Conservation (phyloP, 179 eudicot genomes). For the Silene vulgaris region DNA sequence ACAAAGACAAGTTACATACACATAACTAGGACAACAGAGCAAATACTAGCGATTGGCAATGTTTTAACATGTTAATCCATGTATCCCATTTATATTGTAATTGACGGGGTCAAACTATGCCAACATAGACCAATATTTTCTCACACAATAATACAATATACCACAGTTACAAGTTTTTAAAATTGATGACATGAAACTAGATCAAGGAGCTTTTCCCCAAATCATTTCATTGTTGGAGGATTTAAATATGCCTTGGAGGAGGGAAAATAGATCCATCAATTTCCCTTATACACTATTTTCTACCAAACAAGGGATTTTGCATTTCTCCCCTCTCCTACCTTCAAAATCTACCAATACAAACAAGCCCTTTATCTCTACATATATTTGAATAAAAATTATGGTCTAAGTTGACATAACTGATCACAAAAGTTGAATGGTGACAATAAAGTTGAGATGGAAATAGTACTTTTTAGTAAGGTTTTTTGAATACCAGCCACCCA, state of each 20-base stretch:
- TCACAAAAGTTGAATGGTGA: too few relatives aligned
- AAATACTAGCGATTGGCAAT: background rate
- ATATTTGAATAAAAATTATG: background rate
- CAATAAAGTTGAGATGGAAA: background rate
- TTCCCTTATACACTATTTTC: background rate
- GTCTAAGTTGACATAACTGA: background rate
- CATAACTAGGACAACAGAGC: background rate
- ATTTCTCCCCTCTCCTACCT: background rate
- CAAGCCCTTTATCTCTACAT: background rate
- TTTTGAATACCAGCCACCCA: background rate
- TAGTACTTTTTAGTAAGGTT: background rate
- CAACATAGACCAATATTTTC: too few relatives aligned
- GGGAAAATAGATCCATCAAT: background rate
- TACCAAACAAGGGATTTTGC: background rate
- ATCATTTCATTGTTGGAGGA: background rate
- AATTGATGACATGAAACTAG: too few relatives aligned
- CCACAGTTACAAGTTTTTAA: too few relatives aligned
- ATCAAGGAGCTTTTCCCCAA: background rate
- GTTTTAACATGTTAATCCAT: background rate
- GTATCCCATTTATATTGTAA: background rate
- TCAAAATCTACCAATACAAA: background rate
- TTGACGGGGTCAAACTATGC: background rate
- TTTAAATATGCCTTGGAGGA: background rate
- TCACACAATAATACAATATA: too few relatives aligned
- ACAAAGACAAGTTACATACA: background rate